Evolutionary conservation across 2,329 filamentous ascomycete species (phyloP).

Genomic region (Penicillium janthinellum): DNA sequence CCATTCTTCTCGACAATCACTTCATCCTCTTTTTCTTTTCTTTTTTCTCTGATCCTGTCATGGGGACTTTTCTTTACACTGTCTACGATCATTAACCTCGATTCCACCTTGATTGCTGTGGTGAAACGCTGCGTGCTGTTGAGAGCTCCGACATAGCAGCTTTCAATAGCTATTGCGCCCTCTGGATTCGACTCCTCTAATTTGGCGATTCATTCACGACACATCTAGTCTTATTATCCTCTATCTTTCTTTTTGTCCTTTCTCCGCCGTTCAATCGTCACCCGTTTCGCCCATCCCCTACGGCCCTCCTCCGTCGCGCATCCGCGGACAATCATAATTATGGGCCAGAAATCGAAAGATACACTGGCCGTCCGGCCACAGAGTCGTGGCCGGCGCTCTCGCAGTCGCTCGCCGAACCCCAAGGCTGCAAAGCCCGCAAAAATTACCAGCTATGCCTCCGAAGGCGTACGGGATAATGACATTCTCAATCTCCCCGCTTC

Average conservation of each 20-base stretch:
- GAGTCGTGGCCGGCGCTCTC: slow-evolving; percentile 38
- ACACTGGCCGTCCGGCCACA: slow-evolving; percentile 41
- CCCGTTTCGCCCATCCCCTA: slow-evolving; percentile 11
- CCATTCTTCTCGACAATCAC: slow-evolving; percentile 29
- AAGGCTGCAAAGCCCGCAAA: slow-evolving; percentile 41
- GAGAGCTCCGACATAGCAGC: slow-evolving; percentile 20
- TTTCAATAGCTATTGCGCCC: slow-evolving; percentile 16
- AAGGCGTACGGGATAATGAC: slow-evolving; percentile 77
- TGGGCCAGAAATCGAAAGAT: slow-evolving; percentile 38
- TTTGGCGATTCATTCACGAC: slow-evolving; percentile 5
- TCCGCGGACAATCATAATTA: slow-evolving; percentile 17
- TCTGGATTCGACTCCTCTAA: not conserved
- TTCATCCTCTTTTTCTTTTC: slow-evolving; percentile 23
- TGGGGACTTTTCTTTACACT: slow-evolving; percentile 37
- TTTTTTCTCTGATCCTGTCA: slow-evolving; percentile 32
- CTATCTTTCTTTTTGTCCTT: not conserved
- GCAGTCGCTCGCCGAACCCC: slow-evolving; percentile 43
- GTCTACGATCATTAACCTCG: slow-evolving; percentile 40
- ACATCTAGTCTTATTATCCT: slow-evolving; percentile 2
- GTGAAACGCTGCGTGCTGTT: slow-evolving; percentile 18
- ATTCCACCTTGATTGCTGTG: slow-evolving; percentile 17
- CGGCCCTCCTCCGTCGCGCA: slow-evolving; percentile 12
- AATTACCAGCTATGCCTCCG: slow-evolving; percentile 48
- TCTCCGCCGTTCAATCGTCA: slow-evolving; percentile 7
- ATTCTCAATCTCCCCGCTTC: slow-evolving; percentile 80